Conservation (phyloP, 2,329 filamentous ascomycete species). For the Ascochyta clinopodiicola region DNA sequence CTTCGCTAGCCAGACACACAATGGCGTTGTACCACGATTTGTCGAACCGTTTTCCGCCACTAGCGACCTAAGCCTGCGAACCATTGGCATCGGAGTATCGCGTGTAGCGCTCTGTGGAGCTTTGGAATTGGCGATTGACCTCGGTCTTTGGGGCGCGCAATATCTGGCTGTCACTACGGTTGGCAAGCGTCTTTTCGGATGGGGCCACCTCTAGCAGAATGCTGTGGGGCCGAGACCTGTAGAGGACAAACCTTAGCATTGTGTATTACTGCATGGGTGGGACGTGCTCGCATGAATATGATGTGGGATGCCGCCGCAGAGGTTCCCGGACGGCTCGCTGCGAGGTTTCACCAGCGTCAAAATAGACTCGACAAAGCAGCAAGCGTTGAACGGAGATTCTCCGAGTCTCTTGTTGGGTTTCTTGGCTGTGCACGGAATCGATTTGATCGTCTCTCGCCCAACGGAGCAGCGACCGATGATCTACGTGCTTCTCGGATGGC, state of each 20-base stretch:
- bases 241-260: not conserved
- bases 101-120: conserved; percentile 43
- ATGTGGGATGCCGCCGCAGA: not conserved
- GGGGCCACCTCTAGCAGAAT: conserved; percentile 37
- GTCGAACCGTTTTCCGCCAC: conserved; percentile 17
- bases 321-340: not conserved
- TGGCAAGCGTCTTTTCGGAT: conserved; percentile 42
- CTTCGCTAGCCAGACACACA: conserved; percentile 18
- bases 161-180: conserved; percentile 37
- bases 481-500: conserved; percentile 8
- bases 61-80: conserved; percentile 23
- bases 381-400: not conserved
- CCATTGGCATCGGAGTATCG: conserved; percentile 34
- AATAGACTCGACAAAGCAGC: not conserved
- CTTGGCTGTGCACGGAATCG: not conserved
- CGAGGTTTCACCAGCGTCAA: not conserved
- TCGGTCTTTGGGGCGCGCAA: conserved; percentile 44
- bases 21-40: conserved; percentile 8
- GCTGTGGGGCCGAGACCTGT: not conserved
- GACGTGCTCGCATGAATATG: not conserved
- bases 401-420: not conserved
- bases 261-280: not conserved
- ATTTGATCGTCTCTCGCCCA: not conserved
- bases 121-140: conserved; percentile 42
- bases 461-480: conserved; percentile 9